Conservation (phyloP, 805 yeast genomes). For the Spathaspora boniae region DNA sequence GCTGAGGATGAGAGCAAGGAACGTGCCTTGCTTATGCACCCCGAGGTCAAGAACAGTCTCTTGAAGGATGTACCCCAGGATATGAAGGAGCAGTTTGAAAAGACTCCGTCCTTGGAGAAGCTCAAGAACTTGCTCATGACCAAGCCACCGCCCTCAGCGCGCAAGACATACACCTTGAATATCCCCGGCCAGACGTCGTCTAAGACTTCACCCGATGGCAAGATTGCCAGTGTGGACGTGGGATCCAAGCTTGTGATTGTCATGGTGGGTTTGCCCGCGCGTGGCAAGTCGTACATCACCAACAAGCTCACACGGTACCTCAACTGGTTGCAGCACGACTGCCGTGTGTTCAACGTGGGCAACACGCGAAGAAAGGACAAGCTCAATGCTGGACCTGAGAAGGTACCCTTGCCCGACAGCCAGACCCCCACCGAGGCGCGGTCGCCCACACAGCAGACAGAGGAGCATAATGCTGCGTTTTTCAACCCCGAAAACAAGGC, state of each 20-base stretch:
- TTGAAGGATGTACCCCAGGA: constrained; percentile 33
- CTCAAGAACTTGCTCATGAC: constrained; percentile 31
- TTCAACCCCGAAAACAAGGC: constrained; percentile 76
- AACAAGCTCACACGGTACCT: constrained; percentile 86
- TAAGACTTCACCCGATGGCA: constrained; percentile 73
- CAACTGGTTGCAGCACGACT: constrained; percentile 91
- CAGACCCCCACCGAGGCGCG: constrained; percentile 29
- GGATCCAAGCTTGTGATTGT: constrained; percentile 86
- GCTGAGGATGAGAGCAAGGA: not conserved
- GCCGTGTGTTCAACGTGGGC: constrained; percentile 92
- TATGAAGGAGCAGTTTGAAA: constrained; percentile 34
- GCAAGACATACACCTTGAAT: constrained; percentile 80
- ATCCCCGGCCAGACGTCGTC: constrained; percentile 90
- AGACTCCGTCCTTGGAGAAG: constrained; percentile 40
- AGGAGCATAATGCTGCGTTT: constrained; percentile 73
- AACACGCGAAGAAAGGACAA: constrained; percentile 82
- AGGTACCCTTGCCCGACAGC: constrained; percentile 50
- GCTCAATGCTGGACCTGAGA: constrained; percentile 62
- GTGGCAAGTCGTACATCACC: constrained; percentile 92
- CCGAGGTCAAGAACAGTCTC: constrained; percentile 27
- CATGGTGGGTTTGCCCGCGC: constrained; percentile 95
- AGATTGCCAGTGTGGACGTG: constrained; percentile 60
- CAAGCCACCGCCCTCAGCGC: constrained; percentile 36
- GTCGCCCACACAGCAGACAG: constrained; percentile 3
- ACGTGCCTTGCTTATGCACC: constrained; percentile 10